Conservation (phyloP, 1,284 basidiomycete species). For the Tilletia caries region DNA sequence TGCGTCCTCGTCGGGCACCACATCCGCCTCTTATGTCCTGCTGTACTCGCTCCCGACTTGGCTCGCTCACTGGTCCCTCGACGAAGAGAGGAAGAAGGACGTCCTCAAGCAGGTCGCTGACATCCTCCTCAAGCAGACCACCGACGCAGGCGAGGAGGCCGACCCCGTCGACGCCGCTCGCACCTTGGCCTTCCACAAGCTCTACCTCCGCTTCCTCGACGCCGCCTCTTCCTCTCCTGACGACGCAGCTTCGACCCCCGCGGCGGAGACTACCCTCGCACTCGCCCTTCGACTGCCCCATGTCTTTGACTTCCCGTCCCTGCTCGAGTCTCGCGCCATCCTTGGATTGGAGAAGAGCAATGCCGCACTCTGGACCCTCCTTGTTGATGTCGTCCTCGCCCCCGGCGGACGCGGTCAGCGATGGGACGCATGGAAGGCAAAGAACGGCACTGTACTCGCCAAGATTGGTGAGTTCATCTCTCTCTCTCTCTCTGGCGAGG, state of each 20-base stretch:
- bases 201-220: constrained; percentile 47
- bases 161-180: constrained; percentile 38
- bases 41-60: constrained; percentile 40
- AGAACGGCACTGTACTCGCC: constrained; percentile 20
- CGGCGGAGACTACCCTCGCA: constrained; percentile 31
- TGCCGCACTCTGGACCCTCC: constrained; percentile 8
- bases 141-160: constrained; percentile 26
- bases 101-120: constrained; percentile 39
- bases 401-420: constrained; percentile 38
- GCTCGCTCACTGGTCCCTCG: constrained; percentile 47
- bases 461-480: constrained; percentile 25
- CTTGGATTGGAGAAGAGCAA: constrained; percentile 27
- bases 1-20: not conserved
- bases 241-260: constrained; percentile 29
- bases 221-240: not conserved
- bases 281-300: constrained; percentile 44
- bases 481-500: no score
- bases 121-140: constrained; percentile 23
- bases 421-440: constrained; percentile 27
- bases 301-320: constrained; percentile 48
- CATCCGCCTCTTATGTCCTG: not conserved
- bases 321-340: constrained; percentile 39
- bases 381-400: constrained; percentile 40
- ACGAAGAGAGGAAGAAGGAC: constrained; percentile 29
- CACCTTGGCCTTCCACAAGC: constrained; percentile 26